These are phyloP conservation scores for Austroboletus niveus DNA, from an alignment of 1,284 basidiomycete species.

Conservation along the genomic window DNA sequence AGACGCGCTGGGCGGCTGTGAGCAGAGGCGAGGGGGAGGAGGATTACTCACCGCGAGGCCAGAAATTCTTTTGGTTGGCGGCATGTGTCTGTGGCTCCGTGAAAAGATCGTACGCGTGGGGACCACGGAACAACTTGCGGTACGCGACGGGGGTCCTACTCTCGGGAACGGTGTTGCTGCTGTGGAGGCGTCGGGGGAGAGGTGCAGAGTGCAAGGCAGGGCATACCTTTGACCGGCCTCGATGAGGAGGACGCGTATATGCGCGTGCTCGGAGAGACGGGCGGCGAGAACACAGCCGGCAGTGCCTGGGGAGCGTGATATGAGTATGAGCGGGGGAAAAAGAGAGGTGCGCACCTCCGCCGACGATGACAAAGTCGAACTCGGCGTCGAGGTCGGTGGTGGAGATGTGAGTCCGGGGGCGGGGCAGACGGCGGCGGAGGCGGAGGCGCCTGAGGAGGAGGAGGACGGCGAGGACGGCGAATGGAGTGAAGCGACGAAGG, in stretches of 20 bases:
- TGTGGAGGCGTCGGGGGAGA: not conserved
- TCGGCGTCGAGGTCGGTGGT: constrained; percentile 27
- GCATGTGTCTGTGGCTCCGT: constrained; percentile 57
- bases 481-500: not conserved
- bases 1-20: constrained; percentile 47
- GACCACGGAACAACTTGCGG: constrained; percentile 37
- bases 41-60: constrained; percentile 55
- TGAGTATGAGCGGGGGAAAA: not conserved
- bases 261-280: constrained; percentile 58
- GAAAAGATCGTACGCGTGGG: constrained; percentile 49
- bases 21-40: not conserved
- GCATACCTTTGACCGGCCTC: constrained; percentile 65
- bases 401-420: not conserved
- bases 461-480: not conserved
- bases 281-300: constrained; percentile 68
- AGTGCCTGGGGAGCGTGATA: constrained; percentile 46
- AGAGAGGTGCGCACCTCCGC: constrained; percentile 47
- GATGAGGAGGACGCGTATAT: constrained; percentile 55
- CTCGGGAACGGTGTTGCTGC: constrained; percentile 34
- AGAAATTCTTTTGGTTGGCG: constrained; percentile 45
- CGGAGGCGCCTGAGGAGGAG: constrained; percentile 9
- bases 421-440: not conserved
- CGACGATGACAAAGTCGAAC: constrained; percentile 63
- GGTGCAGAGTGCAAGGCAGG: fast-evolving
- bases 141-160: constrained; percentile 45